Evolutionary conservation across 805 yeast species (phyloP).

Genomic region (Cyberlindnera xylosilytica): DNA sequence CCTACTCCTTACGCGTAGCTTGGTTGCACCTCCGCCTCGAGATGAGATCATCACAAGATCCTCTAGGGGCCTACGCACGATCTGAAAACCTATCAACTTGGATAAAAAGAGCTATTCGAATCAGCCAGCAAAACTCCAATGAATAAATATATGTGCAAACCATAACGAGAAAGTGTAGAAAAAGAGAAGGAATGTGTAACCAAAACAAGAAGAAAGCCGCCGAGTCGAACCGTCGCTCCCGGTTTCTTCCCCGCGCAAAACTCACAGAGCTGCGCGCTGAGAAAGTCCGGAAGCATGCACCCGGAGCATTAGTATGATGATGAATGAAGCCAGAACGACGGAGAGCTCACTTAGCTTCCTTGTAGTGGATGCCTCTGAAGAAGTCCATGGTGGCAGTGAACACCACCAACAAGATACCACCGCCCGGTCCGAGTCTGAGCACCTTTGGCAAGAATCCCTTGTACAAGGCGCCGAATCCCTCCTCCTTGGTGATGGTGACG

Average conservation of each 20-base stretch:
- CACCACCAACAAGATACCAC: conserved; percentile 97
- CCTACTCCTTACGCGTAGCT: no score
- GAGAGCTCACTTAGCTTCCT: background rate
- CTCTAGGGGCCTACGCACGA: no score
- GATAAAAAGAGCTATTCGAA: conserved; percentile 6
- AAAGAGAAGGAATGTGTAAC: no score
- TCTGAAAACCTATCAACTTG: conserved; percentile 1
- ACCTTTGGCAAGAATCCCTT: conserved; percentile 98
- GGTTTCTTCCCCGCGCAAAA: no score
- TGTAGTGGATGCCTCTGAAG: conserved; percentile 51
- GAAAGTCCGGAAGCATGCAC: no score
- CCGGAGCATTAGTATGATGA: no score
- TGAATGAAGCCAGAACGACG: background rate
- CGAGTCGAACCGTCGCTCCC: no score
- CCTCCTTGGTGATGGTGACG: conserved; percentile 73
- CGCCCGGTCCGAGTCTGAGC: conserved; percentile 97
- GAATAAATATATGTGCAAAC: background rate
- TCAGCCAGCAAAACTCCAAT: conserved; percentile 5
- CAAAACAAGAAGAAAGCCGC: no score
- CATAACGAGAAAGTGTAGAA: background rate
- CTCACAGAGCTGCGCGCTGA: background rate
- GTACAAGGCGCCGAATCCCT: conserved; percentile 87
- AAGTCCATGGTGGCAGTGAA: conserved; percentile 93
- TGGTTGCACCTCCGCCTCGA: no score
- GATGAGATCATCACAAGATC: no score